phyloP scores from a whole-genome alignment of 495 filamentous ascomycete genomes.

The Penicillium parvum region DNA sequence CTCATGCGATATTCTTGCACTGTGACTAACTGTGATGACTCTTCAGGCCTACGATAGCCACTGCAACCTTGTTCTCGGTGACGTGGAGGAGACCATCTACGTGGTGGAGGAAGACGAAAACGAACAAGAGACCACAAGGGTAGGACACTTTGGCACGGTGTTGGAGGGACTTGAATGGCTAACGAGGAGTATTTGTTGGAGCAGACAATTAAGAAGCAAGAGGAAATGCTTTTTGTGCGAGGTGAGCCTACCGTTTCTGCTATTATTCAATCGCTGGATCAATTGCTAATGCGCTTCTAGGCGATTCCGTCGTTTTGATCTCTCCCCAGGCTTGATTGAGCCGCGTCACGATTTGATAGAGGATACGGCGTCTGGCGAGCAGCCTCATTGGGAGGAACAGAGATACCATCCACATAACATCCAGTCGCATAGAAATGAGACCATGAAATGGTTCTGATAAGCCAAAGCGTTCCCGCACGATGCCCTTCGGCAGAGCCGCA shows the following conservation, averaged over 20 bases:
- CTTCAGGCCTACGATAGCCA: constrained; percentile 93
- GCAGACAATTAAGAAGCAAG: constrained; percentile 90
- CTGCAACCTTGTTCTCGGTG: constrained; percentile 96
- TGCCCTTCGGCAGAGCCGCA: constrained; percentile 12
- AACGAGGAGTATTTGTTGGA: constrained; percentile 1
- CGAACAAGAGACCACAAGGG: constrained; percentile 65
- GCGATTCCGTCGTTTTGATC: constrained; percentile 94
- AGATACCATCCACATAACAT: constrained; percentile 22
- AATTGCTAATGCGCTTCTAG: constrained; percentile 38
- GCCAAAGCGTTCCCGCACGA: constrained; percentile 1
- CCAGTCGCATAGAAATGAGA: constrained; percentile 29
- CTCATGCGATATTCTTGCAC: background rate
- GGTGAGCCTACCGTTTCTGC: constrained; percentile 51
- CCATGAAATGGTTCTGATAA: constrained; percentile 28
- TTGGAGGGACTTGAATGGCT: background rate
- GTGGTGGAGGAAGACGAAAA: constrained; percentile 79
- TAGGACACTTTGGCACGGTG: constrained; percentile 39
- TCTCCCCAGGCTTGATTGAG: constrained; percentile 62
- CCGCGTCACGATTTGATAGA: constrained; percentile 14
- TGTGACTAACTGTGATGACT: constrained; percentile 14
- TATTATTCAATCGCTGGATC: background rate
- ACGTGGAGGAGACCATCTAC: constrained; percentile 97
- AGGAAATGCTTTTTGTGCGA: constrained; percentile 99
- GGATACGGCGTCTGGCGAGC: constrained; percentile 23
- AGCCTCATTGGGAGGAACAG: constrained; percentile 8